Base-by-base conservation (phyloP, 768 basidiomycete genomes). In the Rhodotorula sphaerocarpa region DNA sequence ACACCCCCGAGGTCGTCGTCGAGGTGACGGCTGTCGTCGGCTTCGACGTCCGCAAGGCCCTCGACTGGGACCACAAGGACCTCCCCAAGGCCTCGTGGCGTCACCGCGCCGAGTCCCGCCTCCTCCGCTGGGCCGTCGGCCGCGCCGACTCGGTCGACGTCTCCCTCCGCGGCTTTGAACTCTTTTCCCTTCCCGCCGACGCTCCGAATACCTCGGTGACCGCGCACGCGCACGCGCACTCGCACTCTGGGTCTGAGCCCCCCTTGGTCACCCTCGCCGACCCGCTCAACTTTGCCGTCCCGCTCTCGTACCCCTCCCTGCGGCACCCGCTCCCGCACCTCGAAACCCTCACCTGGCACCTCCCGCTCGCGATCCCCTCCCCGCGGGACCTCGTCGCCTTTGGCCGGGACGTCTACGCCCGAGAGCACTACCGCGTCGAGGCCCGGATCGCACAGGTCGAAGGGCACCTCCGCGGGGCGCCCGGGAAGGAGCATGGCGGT, bases 61-160 rank as follows among this genome's bases (percentile, higher is more conserved):
- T 68, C 21, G 67, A 44, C 7, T 68, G 67, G 67, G 62, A 64
- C 44, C 20, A 5, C 44, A 59, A 61, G 39, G 63, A 64, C 34
- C 42, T 51, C 36, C 39, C 47, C 39, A 50, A 46, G 30, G 34
- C 46, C n/a, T 42, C 50, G 10, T 67, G 61, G 66, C 3, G 53
- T 5, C 28, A 58, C 16, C 33, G 59, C 15, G 20, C 25, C 9
- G 67, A 68, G 44, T 56, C 44, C 18, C 43, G 31, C 43, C 14
- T 68, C 27, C 62, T 62, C 14, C 36, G 46, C 12, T 61, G 67
- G 59, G 59, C 47, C 33, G 56, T 64, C 23, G n/a, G 39, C 34
- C 57, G 57, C 27, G 56, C 59, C 2, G 25, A 41, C 12, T 28
- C 34, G 23, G 61, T 59, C 46, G 31, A 56, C 31, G 51, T 67